Conservation (phyloP, 495 filamentous ascomycete species). For the Penicillium flavigenum region DNA sequence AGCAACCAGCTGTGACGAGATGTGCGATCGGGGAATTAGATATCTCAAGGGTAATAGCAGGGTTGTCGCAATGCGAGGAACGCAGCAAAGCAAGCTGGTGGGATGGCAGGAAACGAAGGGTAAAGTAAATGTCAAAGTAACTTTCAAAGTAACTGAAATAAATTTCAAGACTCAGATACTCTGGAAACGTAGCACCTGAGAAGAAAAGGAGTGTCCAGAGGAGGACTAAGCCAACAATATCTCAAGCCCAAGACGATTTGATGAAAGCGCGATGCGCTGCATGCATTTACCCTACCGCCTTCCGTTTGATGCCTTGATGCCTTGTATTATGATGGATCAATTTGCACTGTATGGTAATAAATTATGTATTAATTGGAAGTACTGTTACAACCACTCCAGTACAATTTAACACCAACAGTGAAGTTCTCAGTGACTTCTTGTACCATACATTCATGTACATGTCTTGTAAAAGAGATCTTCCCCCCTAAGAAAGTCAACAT, state of each 20-base stretch:
- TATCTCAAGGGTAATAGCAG: constrained; percentile 3
- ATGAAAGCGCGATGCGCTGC: constrained; percentile 34
- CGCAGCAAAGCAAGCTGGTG: background rate
- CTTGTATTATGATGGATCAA: constrained; percentile 11
- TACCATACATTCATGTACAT: too few relatives aligned
- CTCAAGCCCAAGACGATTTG: constrained; percentile 9
- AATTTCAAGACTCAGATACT: background rate
- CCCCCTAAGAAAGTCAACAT: background rate
- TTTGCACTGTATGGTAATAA: background rate
- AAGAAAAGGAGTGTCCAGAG: background rate
- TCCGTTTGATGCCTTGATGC: constrained; percentile 28
- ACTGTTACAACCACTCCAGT: background rate
- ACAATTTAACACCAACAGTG: background rate
- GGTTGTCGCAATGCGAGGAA: constrained; percentile 15
- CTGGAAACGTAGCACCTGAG: background rate
- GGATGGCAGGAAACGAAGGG: background rate
- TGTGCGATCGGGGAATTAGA: background rate
- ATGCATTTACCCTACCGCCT: constrained; percentile 21
- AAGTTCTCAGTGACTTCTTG: constrained; percentile 5
- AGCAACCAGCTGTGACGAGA: background rate
- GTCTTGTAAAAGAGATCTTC: background rate
- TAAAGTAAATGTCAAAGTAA: background rate
- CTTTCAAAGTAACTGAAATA: background rate
- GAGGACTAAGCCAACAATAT: constrained; percentile 10
- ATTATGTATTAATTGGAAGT: background rate